Evolutionary conservation across 2,329 filamentous ascomycete species (phyloP), one percentile per base, ranked within the genome.

Genomic region (Trichoderma guizhouense): DNA sequence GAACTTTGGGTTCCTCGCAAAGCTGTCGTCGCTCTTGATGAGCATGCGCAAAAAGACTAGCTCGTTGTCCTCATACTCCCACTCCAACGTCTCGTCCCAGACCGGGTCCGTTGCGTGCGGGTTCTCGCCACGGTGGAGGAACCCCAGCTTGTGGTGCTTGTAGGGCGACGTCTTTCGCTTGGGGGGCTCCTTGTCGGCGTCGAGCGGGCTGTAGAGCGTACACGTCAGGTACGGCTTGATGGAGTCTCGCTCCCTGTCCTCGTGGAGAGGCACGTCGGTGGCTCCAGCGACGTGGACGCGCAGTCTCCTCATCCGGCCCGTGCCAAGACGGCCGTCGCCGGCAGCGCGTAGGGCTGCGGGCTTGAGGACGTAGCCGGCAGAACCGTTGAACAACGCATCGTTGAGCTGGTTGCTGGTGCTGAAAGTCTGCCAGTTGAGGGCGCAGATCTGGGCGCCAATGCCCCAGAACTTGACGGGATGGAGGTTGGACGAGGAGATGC

Each of bases 351-450:
- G 82, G 1, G 86, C 83, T 0, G 85, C 84, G 0, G 90, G 90
- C 78, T 92, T 92, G 26, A 92, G 82, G 1, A 92, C 86, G 76
- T 88, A 92, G 8, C 90, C 90, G 32, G 89, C 88, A 0, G 89
- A 89, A 14, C 89, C 89, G 61, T 83, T 85, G 79, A 92, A 92
- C 0, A 92, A 82, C 0, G 90, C 90, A 76, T 91, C 89, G 77
- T 92, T 92, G 74, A 92, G 83, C 79, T 92, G 90, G 82, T 90
- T 90, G 76, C 86, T 86, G 7, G 86, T 86, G 39, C 89, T 89
- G 74, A 91, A 92, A 0, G 86, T 90, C 76, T 92, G 90, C 88
- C 90, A 90, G 80, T 92, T 92, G 67, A 92, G 83, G 3, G 90
- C 90, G 77, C 89, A 91, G 61, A 92, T 89, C 76, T 92, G 90